Evolutionary conservation across 2,329 filamentous ascomycete genomes (phyloP).

Genomic region (Colletotrichum tropicicola): DNA sequence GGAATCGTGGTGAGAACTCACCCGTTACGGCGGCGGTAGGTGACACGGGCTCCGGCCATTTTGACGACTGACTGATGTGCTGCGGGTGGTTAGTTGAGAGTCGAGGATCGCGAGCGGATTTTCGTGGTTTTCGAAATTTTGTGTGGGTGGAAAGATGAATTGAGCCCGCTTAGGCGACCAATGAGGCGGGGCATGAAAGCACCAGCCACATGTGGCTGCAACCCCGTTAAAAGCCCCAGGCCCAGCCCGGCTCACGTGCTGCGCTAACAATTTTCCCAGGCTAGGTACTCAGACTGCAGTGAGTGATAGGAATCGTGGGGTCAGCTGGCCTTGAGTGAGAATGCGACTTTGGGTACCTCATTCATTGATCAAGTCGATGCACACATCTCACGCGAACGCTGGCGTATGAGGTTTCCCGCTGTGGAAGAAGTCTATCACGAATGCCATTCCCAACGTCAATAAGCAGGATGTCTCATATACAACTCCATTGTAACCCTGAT

Average conservation of each 20-base stretch:
- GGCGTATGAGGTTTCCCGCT: no score
- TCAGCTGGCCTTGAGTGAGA: no score
- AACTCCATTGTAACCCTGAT: no score
- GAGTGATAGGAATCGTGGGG: not conserved
- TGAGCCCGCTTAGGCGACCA: constrained; percentile 45
- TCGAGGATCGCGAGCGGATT: not conserved
- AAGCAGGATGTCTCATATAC: no score
- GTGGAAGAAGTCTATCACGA: no score
- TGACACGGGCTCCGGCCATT: constrained; percentile 69
- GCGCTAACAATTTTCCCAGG: not conserved
- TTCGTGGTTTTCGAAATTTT: constrained; percentile 7
- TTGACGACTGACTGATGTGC: constrained; percentile 52
- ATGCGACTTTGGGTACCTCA: no score
- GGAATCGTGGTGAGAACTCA: constrained; percentile 56
- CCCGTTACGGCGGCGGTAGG: constrained; percentile 83
- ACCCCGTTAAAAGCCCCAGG: not conserved
- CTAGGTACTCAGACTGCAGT: not conserved
- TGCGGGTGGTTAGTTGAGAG: constrained; percentile 42
- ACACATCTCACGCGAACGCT: no score
- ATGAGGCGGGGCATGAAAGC: constrained; percentile 37
- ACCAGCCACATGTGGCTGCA: constrained; percentile 19
- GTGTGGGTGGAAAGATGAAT: constrained; percentile 22
- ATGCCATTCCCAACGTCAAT: no score
- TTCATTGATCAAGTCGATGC: no score
- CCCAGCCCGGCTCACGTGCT: constrained; percentile 19